Conservation (phyloP, 2,329 filamentous ascomycete species). For the Metarhizium anisopliae region DNA sequence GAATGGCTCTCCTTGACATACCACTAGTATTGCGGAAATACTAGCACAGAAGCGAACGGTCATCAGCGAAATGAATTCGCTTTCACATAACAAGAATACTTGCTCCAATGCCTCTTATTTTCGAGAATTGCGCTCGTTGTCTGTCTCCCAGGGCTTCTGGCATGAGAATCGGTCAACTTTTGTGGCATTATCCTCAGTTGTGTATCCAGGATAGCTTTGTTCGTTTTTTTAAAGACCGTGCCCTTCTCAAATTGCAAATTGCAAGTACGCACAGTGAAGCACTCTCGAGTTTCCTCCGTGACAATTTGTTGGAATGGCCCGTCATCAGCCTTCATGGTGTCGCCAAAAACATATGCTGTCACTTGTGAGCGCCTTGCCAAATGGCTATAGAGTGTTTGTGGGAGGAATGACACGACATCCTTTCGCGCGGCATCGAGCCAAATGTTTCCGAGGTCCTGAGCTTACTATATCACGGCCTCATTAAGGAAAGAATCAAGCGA, state of each 20-base stretch:
- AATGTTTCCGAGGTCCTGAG: conserved; percentile 39
- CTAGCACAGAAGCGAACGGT: conserved; percentile 41
- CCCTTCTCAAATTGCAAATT: conserved; percentile 47
- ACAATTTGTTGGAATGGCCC: conserved; percentile 39
- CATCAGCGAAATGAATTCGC: conserved; percentile 34
- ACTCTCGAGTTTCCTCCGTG: conserved; percentile 51
- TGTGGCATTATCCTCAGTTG: conserved; percentile 42
- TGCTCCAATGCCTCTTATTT: conserved; percentile 35
- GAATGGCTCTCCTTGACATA: conserved; percentile 30
- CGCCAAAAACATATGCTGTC: conserved; percentile 38
- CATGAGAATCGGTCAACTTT: conserved; percentile 37
- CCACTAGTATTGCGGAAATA: conserved; percentile 32
- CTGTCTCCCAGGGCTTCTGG: conserved; percentile 36
- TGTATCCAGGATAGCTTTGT: conserved; percentile 36
- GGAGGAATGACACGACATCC: conserved; percentile 43
- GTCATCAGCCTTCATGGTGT: conserved; percentile 26
- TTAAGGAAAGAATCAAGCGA: conserved; percentile 43
- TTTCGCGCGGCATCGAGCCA: conserved; percentile 36
- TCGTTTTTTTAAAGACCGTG: conserved; percentile 31
- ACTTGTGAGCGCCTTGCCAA: conserved; percentile 51
- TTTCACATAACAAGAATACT: conserved; percentile 31
- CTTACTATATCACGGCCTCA: conserved; percentile 42
- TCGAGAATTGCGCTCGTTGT: conserved; percentile 33
- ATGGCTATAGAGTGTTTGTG: conserved; percentile 46
- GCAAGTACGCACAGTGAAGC: conserved; percentile 52